Evolutionary conservation across 139 green algal genomes (phyloP), one percentile per base, ranked within the genome.

Genomic region (Chlorella sp.): DNA sequence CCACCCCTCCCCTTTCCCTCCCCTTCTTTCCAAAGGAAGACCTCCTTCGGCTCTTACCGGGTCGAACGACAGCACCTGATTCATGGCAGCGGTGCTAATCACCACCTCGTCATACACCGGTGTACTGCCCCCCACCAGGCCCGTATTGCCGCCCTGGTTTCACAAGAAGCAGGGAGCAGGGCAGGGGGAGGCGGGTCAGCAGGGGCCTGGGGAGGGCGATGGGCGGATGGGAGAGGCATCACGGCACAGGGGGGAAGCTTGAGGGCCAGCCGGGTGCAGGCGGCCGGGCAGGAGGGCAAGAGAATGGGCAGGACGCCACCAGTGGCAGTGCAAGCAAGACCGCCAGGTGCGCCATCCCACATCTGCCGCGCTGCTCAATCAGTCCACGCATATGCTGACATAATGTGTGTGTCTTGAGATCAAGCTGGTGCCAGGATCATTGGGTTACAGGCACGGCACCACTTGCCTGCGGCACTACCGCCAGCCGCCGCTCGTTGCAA

Each of bases 101-200:
- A 99, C 90, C 0, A 99, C 93, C 91, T 99, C 98, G 77, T 99
- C 97, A 87, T 95, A 95, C 57, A 98, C 91, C 0, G 98, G 97
- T 28, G 99, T 94, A 60, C 92, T 90, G 85, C 98, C 98, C 1
- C 98, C 97, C 30, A 99, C 97, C 30, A 99, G 94, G 0, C 98
- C 98, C 14, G 98, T 99, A 92, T 99, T 99, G 48, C 98, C 98
- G 7, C 97, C 96, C 93, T 99, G 84, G 57, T 48, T 24, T 30
- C 18, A 64, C 21, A 11, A 30, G 34, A 36, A 83, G 16, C 53
- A 22, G 81, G 53, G 60, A 18, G 14, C 7, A 21, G 22, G 48
- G 48, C n/a, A n/a, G 57, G 57, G 21, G 57, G 57, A 16, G 22
- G n/a, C 9, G 71, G 28, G 5, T 36, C 66, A 76, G 22, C 22